Conservation (phyloP, 2,329 filamentous ascomycete species). For the Sarocladiaceae sp. region DNA sequence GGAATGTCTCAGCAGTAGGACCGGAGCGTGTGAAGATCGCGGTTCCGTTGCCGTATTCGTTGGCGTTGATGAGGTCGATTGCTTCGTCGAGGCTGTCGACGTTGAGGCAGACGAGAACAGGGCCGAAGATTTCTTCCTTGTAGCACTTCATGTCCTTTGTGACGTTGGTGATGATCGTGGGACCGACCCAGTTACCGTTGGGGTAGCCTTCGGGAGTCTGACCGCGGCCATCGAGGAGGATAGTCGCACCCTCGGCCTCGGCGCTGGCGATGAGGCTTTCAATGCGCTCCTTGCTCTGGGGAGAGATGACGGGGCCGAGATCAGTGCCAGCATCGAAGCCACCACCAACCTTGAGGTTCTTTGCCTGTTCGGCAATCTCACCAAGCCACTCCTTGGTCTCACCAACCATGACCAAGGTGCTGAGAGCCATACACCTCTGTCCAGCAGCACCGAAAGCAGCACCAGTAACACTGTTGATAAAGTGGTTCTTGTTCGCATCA, state of each 20-base stretch:
- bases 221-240: conserved; percentile 76
- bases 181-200: conserved; percentile 80
- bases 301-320: conserved; percentile 76
- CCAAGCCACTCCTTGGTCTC: conserved; percentile 80
- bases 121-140: conserved; percentile 80
- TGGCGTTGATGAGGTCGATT: conserved; percentile 75
- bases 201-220: conserved; percentile 74
- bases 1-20: conserved; percentile 72
- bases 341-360: conserved; percentile 68
- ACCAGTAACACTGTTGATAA: conserved; percentile 77
- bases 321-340: conserved; percentile 79
- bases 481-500: conserved; percentile 88
- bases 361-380: conserved; percentile 73
- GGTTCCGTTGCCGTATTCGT: conserved; percentile 83
- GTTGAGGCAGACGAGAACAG: conserved; percentile 77
- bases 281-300: conserved; percentile 74
- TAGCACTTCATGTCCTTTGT: conserved; percentile 81
- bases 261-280: conserved; percentile 71
- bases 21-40: conserved; percentile 81
- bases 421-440: conserved; percentile 83
- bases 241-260: conserved; percentile 75
- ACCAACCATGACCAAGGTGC: conserved; percentile 77
- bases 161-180: conserved; percentile 79
- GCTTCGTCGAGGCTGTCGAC: conserved; percentile 75
- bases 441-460: conserved; percentile 82